phyloP scores from a whole-genome alignment of 108 stramenopile genomes.

The Phaeodactylum tricornutum region DNA sequence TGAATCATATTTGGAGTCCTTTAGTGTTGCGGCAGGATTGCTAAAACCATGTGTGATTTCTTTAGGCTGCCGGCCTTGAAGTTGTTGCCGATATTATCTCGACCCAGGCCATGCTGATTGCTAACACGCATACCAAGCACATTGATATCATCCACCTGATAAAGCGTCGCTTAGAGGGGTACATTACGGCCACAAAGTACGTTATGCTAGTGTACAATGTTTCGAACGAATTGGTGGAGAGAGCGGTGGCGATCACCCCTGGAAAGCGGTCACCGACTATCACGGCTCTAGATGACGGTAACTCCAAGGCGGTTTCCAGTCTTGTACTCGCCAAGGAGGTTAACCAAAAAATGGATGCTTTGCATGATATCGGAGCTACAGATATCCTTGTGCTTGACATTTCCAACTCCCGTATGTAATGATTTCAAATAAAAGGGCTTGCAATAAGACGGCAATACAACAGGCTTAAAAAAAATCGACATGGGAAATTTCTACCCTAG shows the following conservation, averaged over 20 bases:
- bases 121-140: constrained; percentile 82
- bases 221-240: constrained; percentile 45
- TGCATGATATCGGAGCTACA: constrained; percentile 82
- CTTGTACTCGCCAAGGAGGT: constrained; percentile 82
- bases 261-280: constrained; percentile 94
- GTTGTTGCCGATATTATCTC: constrained; percentile 79
- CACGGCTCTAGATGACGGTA: constrained; percentile 74
- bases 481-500: too few relatives aligned
- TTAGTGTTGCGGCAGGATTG: background rate
- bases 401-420: constrained; percentile 84
- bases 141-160: constrained; percentile 74
- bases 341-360: constrained; percentile 84
- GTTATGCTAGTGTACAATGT: constrained; percentile 94
- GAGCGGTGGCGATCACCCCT: constrained; percentile 78
- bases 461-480: too few relatives aligned
- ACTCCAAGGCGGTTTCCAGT: constrained; percentile 72
- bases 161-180: constrained; percentile 89
- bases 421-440: too few relatives aligned
- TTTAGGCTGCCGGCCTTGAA: constrained; percentile 90
- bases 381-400: constrained; percentile 91
- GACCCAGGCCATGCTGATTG: constrained; percentile 69
- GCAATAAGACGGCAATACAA: too few relatives aligned
- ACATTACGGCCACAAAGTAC: constrained; percentile 91
- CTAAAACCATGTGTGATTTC: background rate
- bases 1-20: background rate